Evolutionary conservation across 257 asterid genomes (phyloP), one percentile per base, ranked within the genome.

Genomic region (Cruciata laevipes): DNA sequence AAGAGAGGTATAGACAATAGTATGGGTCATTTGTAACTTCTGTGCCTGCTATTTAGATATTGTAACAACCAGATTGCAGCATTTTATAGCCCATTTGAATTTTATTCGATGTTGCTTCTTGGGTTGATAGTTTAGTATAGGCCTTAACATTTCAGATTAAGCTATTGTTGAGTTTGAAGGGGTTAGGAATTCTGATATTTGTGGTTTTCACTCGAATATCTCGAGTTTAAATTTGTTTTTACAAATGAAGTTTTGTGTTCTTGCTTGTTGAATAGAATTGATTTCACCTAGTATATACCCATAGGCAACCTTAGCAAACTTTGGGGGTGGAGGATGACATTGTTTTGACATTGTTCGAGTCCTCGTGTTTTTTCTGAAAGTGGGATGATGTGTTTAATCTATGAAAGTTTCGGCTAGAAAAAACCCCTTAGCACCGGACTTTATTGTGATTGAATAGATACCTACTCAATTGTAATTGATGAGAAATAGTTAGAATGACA

Each of bases 1-100:
- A 78, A 73, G 70, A 78, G 75, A 61, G 55, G 65, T 21, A 70
- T 44, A 40, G 56, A 17, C 27, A 23, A 21, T 18, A n/a, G n/a
- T n/a, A 32, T 21, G 23, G 37, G 24, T 66, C 21, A 17, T 69
- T 47, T 44, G 35, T 64, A 17, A 44, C 60, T 42, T 40, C 18
- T 30, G 31, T 55, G 61, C 57, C 31, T 40, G 21, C 33, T 57
- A 7, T 14, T 25, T 12, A 38, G 59, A 55, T 23, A 51, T 62
- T 53, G 40, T 62, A 14, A 20, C 69, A 6, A 7, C 24, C 23
- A 32, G 37, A 51, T 51, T 23, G 47, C 63, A 31, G 52, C n/a
- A 49, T 20, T 51, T 53, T 47, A 58, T 24, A 10, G n/a, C 8
- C 55, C 64, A 10, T 33, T 63, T 55, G 38, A 47, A 37, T 33